Base-by-base conservation (phyloP, 352 stramenopile species). In the Globisporangium middletonii region DNA sequence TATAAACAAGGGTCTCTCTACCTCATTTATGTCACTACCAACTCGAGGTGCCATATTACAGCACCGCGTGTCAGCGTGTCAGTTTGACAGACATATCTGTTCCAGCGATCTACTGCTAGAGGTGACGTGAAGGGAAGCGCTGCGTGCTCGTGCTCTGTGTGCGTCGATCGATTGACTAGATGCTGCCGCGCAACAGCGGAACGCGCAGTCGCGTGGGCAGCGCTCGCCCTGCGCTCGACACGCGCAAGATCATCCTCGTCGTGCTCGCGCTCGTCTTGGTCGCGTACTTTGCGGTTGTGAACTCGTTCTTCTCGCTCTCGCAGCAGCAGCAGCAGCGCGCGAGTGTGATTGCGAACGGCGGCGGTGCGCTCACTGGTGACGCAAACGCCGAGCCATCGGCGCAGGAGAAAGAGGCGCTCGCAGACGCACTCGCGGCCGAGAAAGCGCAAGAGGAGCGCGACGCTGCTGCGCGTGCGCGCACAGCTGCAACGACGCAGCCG, bases 251-350 rank as follows among this genome's bases (percentile, higher is more conserved):
- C 45, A 70, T 91, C 59, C 63, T 89, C 18, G 45, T 76, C 11
- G 64, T 53, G 26, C 77, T 89, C 59, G 65, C 72, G 26, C 57
- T 87, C 47, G 44, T 92, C 11, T 81, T 92, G 56, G 68, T 81
- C 5, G 58, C 65, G 11, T 92, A 92, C 68, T 88, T 89, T 47
- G 58, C 73, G 19, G 63, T 86, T 16, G 64, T 89, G 47, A 83
- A 88, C 64, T 65, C 79, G 19, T 84, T 81, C 62, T 89, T 89
- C 61, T 72, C 76, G 53, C 59, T 86, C 38, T 60, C 72, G 15
- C 26, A 53, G 26, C 13, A 27, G 23, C 19, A 26, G 44, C 19
- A 61, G 23, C 12, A 42, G 37, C 6, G 12, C 54, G 42, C 18
- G 18, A 27, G 0, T 15, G 38, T 46, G 26, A 54, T 69, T 26